A percentile compares a stretch with the other conserved stretches of the same genome.
These are phyloP conservation scores for Sugiyamaella boreocaroliniensis DNA, from an alignment of 805 yeast species.

Conservation along the genomic window DNA sequence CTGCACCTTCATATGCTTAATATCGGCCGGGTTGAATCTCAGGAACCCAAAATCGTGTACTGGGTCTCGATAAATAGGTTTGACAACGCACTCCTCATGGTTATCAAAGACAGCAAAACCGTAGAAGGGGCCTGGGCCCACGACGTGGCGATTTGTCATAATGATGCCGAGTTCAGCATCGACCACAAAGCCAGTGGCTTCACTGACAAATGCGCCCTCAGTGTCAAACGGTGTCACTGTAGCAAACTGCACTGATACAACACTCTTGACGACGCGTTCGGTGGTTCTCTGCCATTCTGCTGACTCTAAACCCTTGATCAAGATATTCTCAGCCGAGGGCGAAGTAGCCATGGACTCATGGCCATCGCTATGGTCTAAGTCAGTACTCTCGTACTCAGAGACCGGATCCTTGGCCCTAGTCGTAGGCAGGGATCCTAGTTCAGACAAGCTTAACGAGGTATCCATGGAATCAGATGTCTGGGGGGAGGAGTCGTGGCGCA, in stretches of 20 bases:
- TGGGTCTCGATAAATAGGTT: slow-evolving; percentile 85
- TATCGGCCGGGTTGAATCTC: slow-evolving; percentile 60
- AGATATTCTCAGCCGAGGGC: not conserved
- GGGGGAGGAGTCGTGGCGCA: not conserved
- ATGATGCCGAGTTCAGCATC: slow-evolving; percentile 77
- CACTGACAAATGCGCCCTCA: slow-evolving; percentile 64
- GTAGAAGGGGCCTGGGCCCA: slow-evolving; percentile 89
- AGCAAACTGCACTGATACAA: slow-evolving; percentile 82
- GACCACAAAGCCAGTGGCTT: slow-evolving; percentile 95
- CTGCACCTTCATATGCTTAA: slow-evolving; percentile 67
- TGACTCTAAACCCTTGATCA: slow-evolving; percentile 12
- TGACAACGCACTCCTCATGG: slow-evolving; percentile 86
- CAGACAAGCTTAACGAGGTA: not conserved
- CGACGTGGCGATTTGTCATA: slow-evolving; percentile 89
- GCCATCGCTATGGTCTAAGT: not conserved
- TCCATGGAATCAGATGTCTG: not conserved
- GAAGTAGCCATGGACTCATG: not conserved
- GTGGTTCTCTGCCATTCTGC: slow-evolving; percentile 73
- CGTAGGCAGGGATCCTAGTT: not conserved
- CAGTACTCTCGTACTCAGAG: not conserved
- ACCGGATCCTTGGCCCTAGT: not conserved
- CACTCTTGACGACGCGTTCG: slow-evolving; percentile 72
- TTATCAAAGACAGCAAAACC: slow-evolving; percentile 91
- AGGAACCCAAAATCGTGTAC: slow-evolving; percentile 92
- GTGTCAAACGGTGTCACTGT: slow-evolving; percentile 85